phyloP scores from a whole-genome alignment of 1,139 yeast species.

The Suhomyces bokatorum region DNA sequence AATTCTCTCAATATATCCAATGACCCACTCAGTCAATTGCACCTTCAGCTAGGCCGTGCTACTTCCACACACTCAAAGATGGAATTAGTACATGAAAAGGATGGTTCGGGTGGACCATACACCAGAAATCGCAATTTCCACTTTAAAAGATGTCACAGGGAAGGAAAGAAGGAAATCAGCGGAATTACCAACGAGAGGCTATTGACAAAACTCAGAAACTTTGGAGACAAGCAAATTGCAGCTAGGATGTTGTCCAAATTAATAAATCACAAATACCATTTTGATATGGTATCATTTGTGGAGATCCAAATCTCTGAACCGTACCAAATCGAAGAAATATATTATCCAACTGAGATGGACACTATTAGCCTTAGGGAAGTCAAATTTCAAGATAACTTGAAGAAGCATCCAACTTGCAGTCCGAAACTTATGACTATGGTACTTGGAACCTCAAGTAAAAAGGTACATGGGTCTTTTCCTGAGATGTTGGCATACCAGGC shows the following conservation, averaged over 20 bases:
- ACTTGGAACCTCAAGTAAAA: not conserved
- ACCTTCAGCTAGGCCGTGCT: constrained; percentile 52
- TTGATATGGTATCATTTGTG: constrained; percentile 55
- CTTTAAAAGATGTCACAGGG: constrained; percentile 22
- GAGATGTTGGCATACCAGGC: not conserved
- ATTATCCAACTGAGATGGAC: not conserved
- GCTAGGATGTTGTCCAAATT: constrained; percentile 42
- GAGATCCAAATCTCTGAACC: constrained; percentile 56
- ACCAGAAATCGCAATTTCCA: constrained; percentile 47
- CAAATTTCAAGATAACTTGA: not conserved
- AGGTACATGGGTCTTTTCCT: not conserved
- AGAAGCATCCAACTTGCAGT: not conserved
- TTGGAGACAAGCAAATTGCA: constrained; percentile 46
- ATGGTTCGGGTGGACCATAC: constrained; percentile 63
- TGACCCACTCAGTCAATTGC: constrained; percentile 18
- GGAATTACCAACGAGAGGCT: constrained; percentile 27
- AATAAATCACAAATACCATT: constrained; percentile 37
- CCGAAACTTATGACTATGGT: constrained; percentile 25
- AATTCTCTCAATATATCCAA: not conserved
- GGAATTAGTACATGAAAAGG: constrained; percentile 54
- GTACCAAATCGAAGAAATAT: constrained; percentile 14
- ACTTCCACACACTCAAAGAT: constrained; percentile 38
- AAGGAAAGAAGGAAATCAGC: constrained; percentile 7
- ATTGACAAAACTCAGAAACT: constrained; percentile 40
- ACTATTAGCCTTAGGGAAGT: not conserved